Evolutionary conservation across 192 early-diverging fungal genomes (phyloP).

Genomic region (Podila verticillata): DNA sequence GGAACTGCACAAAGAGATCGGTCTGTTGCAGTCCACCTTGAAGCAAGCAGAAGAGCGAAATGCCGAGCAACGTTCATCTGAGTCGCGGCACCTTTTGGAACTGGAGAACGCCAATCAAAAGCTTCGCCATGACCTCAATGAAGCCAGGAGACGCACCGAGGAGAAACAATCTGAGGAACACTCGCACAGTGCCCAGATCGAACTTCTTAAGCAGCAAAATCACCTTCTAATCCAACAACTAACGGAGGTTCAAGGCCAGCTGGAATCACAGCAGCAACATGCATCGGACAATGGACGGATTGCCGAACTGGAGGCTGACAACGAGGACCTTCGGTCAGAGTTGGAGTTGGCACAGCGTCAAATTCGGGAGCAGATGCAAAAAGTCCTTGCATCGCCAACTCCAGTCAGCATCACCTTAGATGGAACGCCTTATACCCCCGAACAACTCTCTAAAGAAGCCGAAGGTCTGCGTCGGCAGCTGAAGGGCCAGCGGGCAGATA

Average conservation of each 20-base stretch:
- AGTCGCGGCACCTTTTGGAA: not conserved
- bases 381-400: not conserved
- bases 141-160: not conserved
- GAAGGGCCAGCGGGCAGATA: conserved; percentile 33
- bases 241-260: not conserved
- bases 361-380: not conserved
- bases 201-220: not conserved
- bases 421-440: not conserved
- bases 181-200: not conserved
- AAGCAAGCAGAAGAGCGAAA: not conserved
- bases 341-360: conserved; percentile 1
- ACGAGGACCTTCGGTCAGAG: conserved; percentile 11
- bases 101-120: conserved; percentile 3
- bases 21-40: not conserved
- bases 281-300: not conserved
- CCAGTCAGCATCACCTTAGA: not conserved
- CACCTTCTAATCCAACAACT: not conserved
- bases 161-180: not conserved
- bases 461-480: conserved; percentile 38
- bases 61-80: not conserved
- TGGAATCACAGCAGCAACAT: not conserved
- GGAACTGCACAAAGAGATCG: not conserved
- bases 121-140: conserved; percentile 11
- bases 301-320: not conserved
- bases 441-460: conserved; percentile 22